Evolutionary conservation across 257 asterid genomes (phyloP).

Genomic region (Nemophila menziesii): DNA sequence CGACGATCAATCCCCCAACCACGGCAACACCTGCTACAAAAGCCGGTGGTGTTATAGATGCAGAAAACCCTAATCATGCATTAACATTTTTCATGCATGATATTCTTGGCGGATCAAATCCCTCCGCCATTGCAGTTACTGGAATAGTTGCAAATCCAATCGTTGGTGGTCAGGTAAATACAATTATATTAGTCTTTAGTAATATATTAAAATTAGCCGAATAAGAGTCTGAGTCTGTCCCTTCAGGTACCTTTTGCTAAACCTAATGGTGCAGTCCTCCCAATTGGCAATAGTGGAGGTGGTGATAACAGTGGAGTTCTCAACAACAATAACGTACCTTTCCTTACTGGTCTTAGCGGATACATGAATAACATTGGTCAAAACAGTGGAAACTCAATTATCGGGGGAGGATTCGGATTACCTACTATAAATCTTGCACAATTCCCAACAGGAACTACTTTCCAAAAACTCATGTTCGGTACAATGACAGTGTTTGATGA

Average conservation of each 20-base stretch:
- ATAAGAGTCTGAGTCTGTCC: no score
- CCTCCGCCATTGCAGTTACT: constrained; percentile 70
- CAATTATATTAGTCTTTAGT: no score
- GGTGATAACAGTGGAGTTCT: constrained; percentile 48
- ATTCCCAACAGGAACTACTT: constrained; percentile 46
- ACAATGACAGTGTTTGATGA: constrained; percentile 75
- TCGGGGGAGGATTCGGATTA: constrained; percentile 56
- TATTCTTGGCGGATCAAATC: constrained; percentile 71
- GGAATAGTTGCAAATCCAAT: constrained; percentile 75
- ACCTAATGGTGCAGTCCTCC: constrained; percentile 75
- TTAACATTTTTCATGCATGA: constrained; percentile 81
- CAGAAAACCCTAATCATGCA: constrained; percentile 22
- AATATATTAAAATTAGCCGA: no score
- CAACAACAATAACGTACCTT: constrained; percentile 73
- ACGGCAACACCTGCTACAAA: constrained; percentile 9
- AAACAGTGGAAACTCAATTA: constrained; percentile 42
- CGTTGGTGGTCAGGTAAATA: constrained; percentile 53
- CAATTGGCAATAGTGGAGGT: constrained; percentile 46
- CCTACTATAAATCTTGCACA: constrained; percentile 56
- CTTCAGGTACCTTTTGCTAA: constrained; percentile 85
- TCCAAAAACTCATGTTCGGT: constrained; percentile 84
- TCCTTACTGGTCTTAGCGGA: constrained; percentile 78
- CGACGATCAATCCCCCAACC: constrained; percentile 9
- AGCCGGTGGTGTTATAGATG: constrained; percentile 2
- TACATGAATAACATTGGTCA: constrained; percentile 37